These are phyloP conservation scores for Penicillium corylophilum DNA, from an alignment of 2,329 filamentous ascomycete genomes.

Conservation along the genomic window DNA sequence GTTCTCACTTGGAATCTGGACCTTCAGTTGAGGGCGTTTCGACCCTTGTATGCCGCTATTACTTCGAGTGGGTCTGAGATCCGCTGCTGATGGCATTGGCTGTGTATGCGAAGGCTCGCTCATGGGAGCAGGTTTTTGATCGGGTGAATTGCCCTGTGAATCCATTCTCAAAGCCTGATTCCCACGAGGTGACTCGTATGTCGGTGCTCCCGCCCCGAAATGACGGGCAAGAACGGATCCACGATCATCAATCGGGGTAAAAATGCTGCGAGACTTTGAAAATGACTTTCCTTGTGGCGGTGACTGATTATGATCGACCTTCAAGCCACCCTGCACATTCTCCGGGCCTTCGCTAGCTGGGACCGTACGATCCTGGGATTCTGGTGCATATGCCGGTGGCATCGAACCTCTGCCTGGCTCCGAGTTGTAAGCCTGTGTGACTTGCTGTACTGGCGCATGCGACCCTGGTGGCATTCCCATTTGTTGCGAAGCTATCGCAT, in stretches of 20 bases:
- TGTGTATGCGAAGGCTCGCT: constrained; percentile 49
- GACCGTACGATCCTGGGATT: constrained; percentile 57
- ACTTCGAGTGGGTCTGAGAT: constrained; percentile 73
- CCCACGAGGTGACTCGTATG: constrained; percentile 47
- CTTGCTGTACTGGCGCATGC: constrained; percentile 48
- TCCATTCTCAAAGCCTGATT: constrained; percentile 43
- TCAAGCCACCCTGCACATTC: constrained; percentile 45
- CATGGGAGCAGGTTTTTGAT: constrained; percentile 62
- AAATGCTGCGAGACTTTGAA: constrained; percentile 83
- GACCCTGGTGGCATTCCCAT: constrained; percentile 36
- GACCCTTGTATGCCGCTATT: constrained; percentile 69
- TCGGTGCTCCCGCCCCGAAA: constrained; percentile 64
- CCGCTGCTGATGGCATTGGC: constrained; percentile 64
- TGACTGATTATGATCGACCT: constrained; percentile 45
- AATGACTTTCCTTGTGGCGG: constrained; percentile 61
- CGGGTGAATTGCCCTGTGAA: constrained; percentile 43
- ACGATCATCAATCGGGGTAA: constrained; percentile 94
- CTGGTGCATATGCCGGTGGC: constrained; percentile 66
- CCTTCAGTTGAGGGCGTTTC: constrained; percentile 79
- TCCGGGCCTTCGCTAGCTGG: constrained; percentile 59
- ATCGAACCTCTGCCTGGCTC: constrained; percentile 73
- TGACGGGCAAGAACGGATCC: constrained; percentile 85
- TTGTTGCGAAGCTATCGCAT: constrained; percentile 25
- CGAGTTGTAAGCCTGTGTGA: constrained; percentile 70
- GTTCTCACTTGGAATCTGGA: constrained; percentile 90